Evolutionary conservation across 108 stramenopile species (phyloP).

Genomic region (Cylindrotheca closterium): DNA sequence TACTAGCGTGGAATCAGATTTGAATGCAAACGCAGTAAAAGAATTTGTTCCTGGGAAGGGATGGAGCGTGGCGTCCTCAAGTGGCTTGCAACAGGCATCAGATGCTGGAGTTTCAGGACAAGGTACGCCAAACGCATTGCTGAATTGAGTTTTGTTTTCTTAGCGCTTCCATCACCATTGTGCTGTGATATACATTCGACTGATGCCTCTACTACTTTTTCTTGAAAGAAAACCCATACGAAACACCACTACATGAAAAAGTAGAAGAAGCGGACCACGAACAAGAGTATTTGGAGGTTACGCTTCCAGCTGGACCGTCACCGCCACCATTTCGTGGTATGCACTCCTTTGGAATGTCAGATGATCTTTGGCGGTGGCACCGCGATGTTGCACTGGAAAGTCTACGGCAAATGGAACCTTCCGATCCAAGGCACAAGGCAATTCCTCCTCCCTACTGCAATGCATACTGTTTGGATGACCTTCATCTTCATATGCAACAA

Average conservation of each 20-base stretch:
- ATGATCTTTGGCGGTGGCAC: slow-evolving; percentile 63
- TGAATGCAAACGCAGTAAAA: slow-evolving; percentile 31
- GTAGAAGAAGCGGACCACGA: slow-evolving; percentile 6
- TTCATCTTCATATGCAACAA: slow-evolving; percentile 12
- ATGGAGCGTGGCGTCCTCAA: slow-evolving; percentile 21
- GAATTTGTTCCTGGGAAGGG: slow-evolving; percentile 49
- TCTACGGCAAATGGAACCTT: slow-evolving; percentile 59
- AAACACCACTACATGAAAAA: neutral
- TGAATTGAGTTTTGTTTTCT: too few species aligned
- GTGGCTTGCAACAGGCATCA: slow-evolving; percentile 2
- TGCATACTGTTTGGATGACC: slow-evolving; percentile 22
- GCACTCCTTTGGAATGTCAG: slow-evolving; percentile 44
- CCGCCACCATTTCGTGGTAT: slow-evolving; percentile 46
- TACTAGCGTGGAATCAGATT: slow-evolving; percentile 10
- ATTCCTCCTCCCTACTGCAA: slow-evolving; percentile 36
- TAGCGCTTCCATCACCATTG: too few species aligned
- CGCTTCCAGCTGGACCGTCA: slow-evolving; percentile 41
- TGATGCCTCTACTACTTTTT: too few species aligned
- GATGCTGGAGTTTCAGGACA: neutral
- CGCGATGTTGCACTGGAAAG: slow-evolving; percentile 57
- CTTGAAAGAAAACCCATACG: neutral
- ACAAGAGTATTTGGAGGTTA: slow-evolving; percentile 12
- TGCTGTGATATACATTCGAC: too few species aligned
- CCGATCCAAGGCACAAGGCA: slow-evolving; percentile 62
- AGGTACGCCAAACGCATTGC: neutral